These are phyloP conservation scores for Pelargonium nanum DNA, from an alignment of 345 rosid species.

Conservation along the genomic window DNA sequence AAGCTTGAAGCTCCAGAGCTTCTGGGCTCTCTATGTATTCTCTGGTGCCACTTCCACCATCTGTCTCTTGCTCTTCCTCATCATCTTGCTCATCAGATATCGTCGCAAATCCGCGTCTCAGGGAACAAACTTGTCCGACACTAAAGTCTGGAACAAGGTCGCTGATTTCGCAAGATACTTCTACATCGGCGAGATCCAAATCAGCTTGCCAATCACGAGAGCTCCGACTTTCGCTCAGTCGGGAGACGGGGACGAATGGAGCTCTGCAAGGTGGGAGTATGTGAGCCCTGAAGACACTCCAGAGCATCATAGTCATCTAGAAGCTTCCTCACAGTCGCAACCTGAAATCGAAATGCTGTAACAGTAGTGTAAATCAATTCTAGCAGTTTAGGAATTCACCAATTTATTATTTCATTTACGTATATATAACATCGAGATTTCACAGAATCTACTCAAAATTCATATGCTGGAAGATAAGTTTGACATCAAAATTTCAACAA, in stretches of 20 bases:
- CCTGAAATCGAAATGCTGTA: background rate
- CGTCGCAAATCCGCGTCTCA: background rate
- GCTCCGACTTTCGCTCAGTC: background rate
- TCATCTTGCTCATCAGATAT: conserved; percentile 9
- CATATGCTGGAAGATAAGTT: too few species aligned
- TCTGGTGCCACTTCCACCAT: conserved; percentile 27
- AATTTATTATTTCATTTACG: too few species aligned
- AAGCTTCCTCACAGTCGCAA: too few species aligned
- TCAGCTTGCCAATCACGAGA: background rate
- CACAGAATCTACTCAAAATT: too few species aligned
- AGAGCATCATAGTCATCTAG: background rate
- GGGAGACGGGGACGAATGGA: background rate
- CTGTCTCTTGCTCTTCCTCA: conserved; percentile 24
- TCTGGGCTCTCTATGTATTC: conserved; percentile 35
- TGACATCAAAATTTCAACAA: too few species aligned
- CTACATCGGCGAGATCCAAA: background rate
- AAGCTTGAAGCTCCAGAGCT: conserved; percentile 27
- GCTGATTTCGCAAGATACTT: background rate
- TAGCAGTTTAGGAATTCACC: too few species aligned
- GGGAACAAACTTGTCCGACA: background rate
- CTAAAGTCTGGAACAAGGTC: background rate
- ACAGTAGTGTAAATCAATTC: too few species aligned
- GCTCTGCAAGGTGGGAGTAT: background rate
- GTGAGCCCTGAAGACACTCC: background rate
- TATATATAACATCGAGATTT: too few species aligned